Evolutionary conservation across 2,329 filamentous ascomycete species (phyloP).

Genomic region (Aulographum hederae): DNA sequence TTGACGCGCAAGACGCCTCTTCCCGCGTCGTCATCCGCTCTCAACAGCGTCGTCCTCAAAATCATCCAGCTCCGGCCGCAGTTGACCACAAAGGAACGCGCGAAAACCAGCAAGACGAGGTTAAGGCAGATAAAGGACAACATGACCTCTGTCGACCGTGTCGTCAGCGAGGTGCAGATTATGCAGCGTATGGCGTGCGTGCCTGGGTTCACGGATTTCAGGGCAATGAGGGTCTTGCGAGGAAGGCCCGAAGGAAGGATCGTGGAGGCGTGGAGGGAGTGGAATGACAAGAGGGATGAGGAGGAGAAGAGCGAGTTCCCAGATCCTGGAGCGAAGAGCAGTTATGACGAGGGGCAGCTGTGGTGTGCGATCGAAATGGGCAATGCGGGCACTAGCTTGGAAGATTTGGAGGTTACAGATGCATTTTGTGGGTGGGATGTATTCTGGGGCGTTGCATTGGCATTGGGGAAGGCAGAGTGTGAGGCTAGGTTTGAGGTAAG

Average conservation of each 20-base stretch:
- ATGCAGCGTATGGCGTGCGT: slow-evolving; percentile 39
- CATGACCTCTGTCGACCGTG: slow-evolving; percentile 25
- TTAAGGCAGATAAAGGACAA: slow-evolving; percentile 21
- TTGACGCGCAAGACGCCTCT: slow-evolving; percentile 20
- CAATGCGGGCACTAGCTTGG: slow-evolving; percentile 41
- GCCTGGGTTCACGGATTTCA: slow-evolving; percentile 44
- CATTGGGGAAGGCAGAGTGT: slow-evolving; percentile 42
- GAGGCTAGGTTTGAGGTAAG: slow-evolving; percentile 37
- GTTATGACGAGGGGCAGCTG: slow-evolving; percentile 35
- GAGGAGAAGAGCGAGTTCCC: slow-evolving; percentile 33
- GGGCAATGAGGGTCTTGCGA: slow-evolving; percentile 38
- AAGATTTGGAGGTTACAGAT: too few species aligned
- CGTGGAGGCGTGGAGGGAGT: slow-evolving; percentile 24
- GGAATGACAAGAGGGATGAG: slow-evolving; percentile 23
- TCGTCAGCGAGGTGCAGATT: slow-evolving; percentile 29
- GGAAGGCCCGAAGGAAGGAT: slow-evolving; percentile 36
- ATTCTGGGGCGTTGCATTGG: slow-evolving; percentile 47
- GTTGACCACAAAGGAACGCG: slow-evolving; percentile 14
- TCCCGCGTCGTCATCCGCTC: slow-evolving; percentile 9
- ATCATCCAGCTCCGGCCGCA: slow-evolving; percentile 20
- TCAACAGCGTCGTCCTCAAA: slow-evolving; percentile 29
- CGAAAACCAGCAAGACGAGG: slow-evolving; percentile 18
- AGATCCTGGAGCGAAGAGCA: slow-evolving; percentile 33
- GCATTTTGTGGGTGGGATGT: too few species aligned
- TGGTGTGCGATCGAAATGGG: slow-evolving; percentile 51